Percentiles rank a stretch among this genome's conserved stretches.
These are phyloP conservation scores for Strobilomyces confusus DNA, from an alignment of 768 basidiomycete genomes.

Conservation along the genomic window DNA sequence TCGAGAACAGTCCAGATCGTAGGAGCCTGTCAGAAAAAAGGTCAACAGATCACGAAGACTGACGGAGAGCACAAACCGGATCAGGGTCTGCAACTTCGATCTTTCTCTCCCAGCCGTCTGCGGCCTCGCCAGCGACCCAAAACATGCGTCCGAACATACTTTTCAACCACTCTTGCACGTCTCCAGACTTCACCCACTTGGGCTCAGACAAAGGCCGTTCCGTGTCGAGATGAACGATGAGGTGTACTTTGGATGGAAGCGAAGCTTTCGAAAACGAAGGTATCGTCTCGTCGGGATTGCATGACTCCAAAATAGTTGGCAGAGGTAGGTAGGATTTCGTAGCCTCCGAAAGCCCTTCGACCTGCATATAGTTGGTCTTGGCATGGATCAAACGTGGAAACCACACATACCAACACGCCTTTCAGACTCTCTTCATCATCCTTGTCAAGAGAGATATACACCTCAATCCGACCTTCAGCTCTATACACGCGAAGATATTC, in stretches of 20 bases:
- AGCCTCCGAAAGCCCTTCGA: conserved; percentile 69
- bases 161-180: conserved; percentile 90
- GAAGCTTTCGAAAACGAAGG: conserved; percentile 64
- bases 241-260: conserved; percentile 53
- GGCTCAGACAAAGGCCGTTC: conserved; percentile 89
- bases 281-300: conserved; percentile 56
- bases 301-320: conserved; percentile 38
- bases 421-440: conserved; percentile 55
- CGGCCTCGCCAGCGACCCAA: conserved; percentile 77
- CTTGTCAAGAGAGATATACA: conserved; percentile 57
- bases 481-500: conserved; percentile 77
- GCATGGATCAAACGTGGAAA: conserved; percentile 1
- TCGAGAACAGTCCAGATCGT: conserved; percentile 91
- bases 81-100: conserved; percentile 92
- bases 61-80: conserved; percentile 56
- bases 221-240: conserved; percentile 80
- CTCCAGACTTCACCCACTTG: conserved; percentile 94
- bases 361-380: conserved; percentile 37
- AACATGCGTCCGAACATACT: conserved; percentile 87
- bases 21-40: conserved; percentile 58
- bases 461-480: conserved; percentile 81
- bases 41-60: neutral
- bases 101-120: conserved; percentile 94
- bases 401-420: conserved; percentile 66
- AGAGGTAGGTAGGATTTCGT: conserved; percentile 69